Conservation (phyloP, 2,329 filamentous ascomycete genomes). For the Stylonectria norvegica region DNA sequence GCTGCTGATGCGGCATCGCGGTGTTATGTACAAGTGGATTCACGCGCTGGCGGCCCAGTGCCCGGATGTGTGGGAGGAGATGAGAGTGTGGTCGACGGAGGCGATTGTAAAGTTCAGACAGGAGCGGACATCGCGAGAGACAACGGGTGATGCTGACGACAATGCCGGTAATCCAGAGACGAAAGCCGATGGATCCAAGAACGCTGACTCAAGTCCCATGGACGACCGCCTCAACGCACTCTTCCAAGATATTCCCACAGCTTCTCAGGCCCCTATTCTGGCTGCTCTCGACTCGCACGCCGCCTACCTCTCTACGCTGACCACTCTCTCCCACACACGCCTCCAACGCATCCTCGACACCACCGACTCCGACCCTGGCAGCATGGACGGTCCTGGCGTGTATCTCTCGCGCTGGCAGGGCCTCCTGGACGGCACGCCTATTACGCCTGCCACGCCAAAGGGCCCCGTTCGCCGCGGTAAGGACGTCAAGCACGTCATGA, state of each 20-base stretch:
- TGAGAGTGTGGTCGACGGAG: conserved; percentile 58
- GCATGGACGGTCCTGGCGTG: conserved; percentile 61
- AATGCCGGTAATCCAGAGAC: background rate
- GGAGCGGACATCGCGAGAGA: conserved; percentile 18
- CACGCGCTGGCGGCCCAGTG: conserved; percentile 67
- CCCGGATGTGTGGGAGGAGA: conserved; percentile 59
- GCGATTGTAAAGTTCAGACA: conserved; percentile 55
- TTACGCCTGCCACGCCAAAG: conserved; percentile 56
- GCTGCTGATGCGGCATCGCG: conserved; percentile 62
- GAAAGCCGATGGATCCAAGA: background rate
- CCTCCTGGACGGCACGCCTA: conserved; percentile 64
- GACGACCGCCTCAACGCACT: conserved; percentile 39
- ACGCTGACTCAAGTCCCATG: conserved; percentile 32
- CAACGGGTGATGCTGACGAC: background rate
- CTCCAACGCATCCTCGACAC: conserved; percentile 56
- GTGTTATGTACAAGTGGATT: conserved; percentile 64
- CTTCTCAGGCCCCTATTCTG: conserved; percentile 45
- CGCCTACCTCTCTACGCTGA: conserved; percentile 55
- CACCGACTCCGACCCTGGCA: conserved; percentile 28
- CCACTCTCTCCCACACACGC: conserved; percentile 49
- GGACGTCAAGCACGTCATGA: conserved; percentile 45
- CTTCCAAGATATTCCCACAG: conserved; percentile 44
- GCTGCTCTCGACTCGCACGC: conserved; percentile 57
- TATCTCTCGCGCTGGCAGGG: conserved; percentile 71
- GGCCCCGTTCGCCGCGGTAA: conserved; percentile 53